Evolutionary conservation across 1,284 basidiomycete species (phyloP).

Genomic region (Xerocomus amazonicus): DNA sequence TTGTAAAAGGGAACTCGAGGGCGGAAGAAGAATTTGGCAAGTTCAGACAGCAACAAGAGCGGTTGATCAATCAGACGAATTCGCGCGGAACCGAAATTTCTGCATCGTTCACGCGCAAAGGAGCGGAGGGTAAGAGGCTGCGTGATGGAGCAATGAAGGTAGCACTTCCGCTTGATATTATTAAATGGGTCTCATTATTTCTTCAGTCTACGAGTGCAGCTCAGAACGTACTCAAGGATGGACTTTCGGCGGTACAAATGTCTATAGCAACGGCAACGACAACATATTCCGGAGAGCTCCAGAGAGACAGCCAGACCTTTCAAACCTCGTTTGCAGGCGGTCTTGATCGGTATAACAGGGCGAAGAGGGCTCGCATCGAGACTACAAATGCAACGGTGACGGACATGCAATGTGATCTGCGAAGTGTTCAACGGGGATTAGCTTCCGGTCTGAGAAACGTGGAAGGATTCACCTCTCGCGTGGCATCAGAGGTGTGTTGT

Average conservation of each 20-base stretch:
- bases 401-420: conserved; percentile 51
- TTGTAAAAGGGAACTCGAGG: conserved; percentile 55
- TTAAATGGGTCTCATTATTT: conserved; percentile 15
- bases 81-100: conserved; percentile 41
- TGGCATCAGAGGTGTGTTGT: conserved; percentile 48
- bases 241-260: conserved; percentile 44
- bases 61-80: conserved; percentile 42
- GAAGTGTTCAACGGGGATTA: conserved; percentile 46
- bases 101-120: conserved; percentile 43
- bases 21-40: conserved; percentile 50
- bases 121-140: conserved; percentile 51
- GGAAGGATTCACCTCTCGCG: conserved; percentile 42
- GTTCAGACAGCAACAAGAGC: conserved; percentile 48
- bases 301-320: conserved; percentile 46
- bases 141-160: conserved; percentile 64
- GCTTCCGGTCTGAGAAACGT: conserved; percentile 49
- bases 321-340: conserved; percentile 44
- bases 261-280: conserved; percentile 46
- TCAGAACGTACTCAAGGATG: conserved; percentile 41
- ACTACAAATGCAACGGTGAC: conserved; percentile 46
- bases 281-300: conserved; percentile 52
- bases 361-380: conserved; percentile 67
- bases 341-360: conserved; percentile 56
- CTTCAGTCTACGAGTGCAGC: conserved; percentile 43
- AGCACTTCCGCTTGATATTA: conserved; percentile 1